phyloP scores from a whole-genome alignment of 768 basidiomycete species.

The Tricholoma bakamatsutake region DNA sequence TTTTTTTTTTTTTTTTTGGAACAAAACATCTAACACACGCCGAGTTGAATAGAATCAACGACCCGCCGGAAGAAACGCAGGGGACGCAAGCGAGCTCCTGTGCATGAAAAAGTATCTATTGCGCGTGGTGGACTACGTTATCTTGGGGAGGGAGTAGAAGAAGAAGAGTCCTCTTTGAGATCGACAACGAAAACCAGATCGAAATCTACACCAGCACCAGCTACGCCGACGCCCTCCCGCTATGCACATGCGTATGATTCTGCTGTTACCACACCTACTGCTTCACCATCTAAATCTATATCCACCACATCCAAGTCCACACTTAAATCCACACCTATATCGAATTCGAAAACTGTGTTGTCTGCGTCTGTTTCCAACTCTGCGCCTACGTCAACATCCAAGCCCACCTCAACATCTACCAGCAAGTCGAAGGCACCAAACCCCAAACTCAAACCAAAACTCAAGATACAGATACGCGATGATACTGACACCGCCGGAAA shows the following conservation, averaged over 20 bases:
- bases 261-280: not conserved
- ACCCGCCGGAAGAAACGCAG: constrained; percentile 29
- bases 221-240: not conserved
- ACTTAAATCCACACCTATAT: constrained; percentile 3
- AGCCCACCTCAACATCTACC: not conserved
- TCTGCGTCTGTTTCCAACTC: not conserved
- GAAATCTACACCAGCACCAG: not conserved
- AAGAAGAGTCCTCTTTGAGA: not conserved
- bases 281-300: constrained; percentile 2
- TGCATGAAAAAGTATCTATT: not conserved
- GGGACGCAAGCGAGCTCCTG: constrained; percentile 14
- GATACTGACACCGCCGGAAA: constrained; percentile 20
- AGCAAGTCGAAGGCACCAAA: not conserved
- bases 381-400: not conserved
- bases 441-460: not conserved
- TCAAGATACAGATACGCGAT: not conserved
- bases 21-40: constrained; percentile 7
- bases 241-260: not conserved
- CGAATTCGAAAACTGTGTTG: constrained; percentile 7
- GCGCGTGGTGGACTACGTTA: no score
- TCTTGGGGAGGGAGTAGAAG: not conserved
- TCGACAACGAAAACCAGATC: not conserved
- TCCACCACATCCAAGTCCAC: constrained; percentile 3
- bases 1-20: constrained; percentile 1
- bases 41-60: constrained; percentile 22